Evolutionary conservation across 164 flowering plant genomes (phyloP).

Genomic region (Aristolochia californica): DNA sequence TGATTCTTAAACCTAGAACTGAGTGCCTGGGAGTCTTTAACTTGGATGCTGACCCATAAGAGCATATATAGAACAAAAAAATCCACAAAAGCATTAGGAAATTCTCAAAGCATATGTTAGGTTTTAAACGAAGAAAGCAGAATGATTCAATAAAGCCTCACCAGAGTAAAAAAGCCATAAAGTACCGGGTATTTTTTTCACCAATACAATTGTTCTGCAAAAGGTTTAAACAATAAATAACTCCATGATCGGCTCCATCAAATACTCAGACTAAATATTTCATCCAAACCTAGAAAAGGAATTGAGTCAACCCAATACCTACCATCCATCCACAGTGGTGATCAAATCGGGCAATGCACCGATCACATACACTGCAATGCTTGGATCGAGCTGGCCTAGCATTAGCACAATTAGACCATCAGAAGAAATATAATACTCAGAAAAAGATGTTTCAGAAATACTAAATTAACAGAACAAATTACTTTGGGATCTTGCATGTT

Average conservation of each 20-base stretch:
- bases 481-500: conserved; percentile 87
- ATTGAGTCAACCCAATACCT: conserved; percentile 6
- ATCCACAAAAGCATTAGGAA: no score
- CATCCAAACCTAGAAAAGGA: no score
- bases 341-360: conserved; percentile 96
- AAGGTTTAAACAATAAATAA: not conserved
- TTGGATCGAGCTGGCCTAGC: conserved; percentile 95
- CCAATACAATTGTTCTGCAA: conserved; percentile 98
- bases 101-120: no score
- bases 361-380: conserved; percentile 89
- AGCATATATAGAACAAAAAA: no score
- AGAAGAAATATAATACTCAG: not conserved
- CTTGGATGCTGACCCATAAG: no score
- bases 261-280: no score
- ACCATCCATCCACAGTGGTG: conserved; percentile 99
- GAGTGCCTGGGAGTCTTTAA: no score
- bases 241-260: no score
- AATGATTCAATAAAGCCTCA: conserved; percentile 22
- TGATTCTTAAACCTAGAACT: no score
- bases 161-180: conserved; percentile 88
- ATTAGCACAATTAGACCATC: conserved; percentile 14
- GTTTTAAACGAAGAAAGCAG: not conserved
- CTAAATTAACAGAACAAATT: not conserved
- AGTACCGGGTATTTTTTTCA: conserved; percentile 81
- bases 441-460: not conserved